phyloP scores from a whole-genome alignment of 345 rosid genomes.

The Rhizophora mangle region DNA sequence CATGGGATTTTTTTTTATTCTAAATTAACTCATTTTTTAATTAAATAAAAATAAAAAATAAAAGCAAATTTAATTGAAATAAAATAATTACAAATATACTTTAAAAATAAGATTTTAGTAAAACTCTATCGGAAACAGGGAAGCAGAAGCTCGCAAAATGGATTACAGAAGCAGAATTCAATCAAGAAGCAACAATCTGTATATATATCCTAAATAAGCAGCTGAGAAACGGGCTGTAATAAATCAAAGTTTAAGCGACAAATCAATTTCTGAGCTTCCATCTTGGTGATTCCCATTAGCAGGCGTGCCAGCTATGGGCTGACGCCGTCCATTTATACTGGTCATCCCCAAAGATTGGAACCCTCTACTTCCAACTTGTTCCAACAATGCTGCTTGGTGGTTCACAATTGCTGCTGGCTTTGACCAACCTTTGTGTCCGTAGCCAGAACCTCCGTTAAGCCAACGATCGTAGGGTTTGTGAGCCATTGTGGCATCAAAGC shows the following conservation, averaged over 20 bases:
- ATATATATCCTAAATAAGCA: background rate
- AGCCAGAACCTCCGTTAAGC: background rate
- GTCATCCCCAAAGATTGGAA: background rate
- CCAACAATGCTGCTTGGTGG: background rate
- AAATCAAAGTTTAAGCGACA: conserved; percentile 1
- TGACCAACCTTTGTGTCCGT: background rate
- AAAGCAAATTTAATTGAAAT: too few relatives aligned
- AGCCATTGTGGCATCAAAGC: background rate
- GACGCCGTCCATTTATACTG: background rate
- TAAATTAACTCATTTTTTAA: too few relatives aligned
- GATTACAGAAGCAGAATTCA: background rate
- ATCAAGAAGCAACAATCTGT: background rate
- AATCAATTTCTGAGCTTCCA: background rate
- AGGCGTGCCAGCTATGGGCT: background rate
- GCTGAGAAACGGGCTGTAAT: background rate
- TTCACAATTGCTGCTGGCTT: background rate
- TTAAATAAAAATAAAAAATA: too few relatives aligned
- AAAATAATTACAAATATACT: too few relatives aligned
- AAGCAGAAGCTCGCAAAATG: too few relatives aligned
- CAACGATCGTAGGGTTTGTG: background rate
- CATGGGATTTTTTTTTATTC: too few relatives aligned
- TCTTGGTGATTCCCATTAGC: background rate
- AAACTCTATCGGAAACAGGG: too few relatives aligned
- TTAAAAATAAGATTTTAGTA: too few relatives aligned
- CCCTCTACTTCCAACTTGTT: background rate